phyloP scores from a whole-genome alignment of 2,329 filamentous ascomycete genomes.

The Fusarium bulbicola region DNA sequence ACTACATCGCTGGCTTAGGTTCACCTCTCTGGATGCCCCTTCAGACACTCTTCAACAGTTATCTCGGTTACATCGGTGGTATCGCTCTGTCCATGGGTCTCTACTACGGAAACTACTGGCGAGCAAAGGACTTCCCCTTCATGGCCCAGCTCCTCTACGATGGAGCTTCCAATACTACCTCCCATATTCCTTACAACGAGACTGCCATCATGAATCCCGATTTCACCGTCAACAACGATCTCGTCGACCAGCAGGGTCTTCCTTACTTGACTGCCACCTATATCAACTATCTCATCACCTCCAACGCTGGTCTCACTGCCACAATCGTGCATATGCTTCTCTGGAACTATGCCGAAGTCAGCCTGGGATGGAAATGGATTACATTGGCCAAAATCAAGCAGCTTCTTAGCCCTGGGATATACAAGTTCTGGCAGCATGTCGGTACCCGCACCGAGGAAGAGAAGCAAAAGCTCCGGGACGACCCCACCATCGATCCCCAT shows the following conservation, averaged over 20 bases:
- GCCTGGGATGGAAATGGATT: slow-evolving; percentile 30
- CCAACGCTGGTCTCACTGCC: slow-evolving; percentile 20
- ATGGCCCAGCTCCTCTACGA: slow-evolving; percentile 25
- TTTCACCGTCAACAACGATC: slow-evolving; percentile 9
- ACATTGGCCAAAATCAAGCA: not conserved
- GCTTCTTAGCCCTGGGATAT: not conserved
- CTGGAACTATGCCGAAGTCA: slow-evolving; percentile 40
- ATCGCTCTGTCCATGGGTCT: slow-evolving; percentile 48
- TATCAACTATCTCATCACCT: slow-evolving; percentile 24
- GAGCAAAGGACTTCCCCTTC: slow-evolving; percentile 28
- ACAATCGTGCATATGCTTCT: slow-evolving; percentile 23
- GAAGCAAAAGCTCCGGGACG: slow-evolving; percentile 13
- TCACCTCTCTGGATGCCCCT: slow-evolving; percentile 51
- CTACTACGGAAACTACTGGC: slow-evolving; percentile 28
- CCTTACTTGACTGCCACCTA: slow-evolving; percentile 23
- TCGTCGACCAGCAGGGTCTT: slow-evolving; percentile 7
- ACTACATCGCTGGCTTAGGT: slow-evolving; percentile 37
- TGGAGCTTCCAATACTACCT: not conserved
- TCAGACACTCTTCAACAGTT: slow-evolving; percentile 50
- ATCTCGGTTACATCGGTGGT: slow-evolving; percentile 50
- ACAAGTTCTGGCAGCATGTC: slow-evolving; percentile 12
- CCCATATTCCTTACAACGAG: slow-evolving; percentile 13
- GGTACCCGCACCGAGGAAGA: slow-evolving; percentile 14
- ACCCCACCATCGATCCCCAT: slow-evolving; percentile 21
- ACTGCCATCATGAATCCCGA: slow-evolving; percentile 33